Percentiles rank a stretch among this genome's conserved stretches.
These are phyloP conservation scores for Leccinum rimulosum DNA, from an alignment of 768 basidiomycete genomes.

Conservation along the genomic window DNA sequence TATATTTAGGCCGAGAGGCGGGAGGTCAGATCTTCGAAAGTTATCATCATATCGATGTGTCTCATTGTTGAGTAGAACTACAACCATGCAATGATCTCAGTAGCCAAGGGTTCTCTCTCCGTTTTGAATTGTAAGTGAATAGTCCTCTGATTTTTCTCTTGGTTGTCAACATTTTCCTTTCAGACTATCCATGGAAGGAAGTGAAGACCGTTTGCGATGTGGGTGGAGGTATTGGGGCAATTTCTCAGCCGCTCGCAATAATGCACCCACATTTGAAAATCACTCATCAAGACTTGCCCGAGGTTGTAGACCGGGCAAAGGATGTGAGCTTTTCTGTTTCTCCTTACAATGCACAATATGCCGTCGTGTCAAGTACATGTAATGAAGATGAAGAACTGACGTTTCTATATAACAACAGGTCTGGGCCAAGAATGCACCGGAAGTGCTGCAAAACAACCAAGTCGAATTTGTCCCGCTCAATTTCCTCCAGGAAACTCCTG, in stretches of 20 bases:
- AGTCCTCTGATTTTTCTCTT: background rate
- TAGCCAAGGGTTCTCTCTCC: slow-evolving; percentile 19
- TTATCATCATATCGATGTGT: background rate
- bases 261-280: background rate
- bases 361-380: no score
- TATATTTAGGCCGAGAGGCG: slow-evolving; percentile 13
- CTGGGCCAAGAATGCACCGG: background rate
- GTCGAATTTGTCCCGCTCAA: background rate
- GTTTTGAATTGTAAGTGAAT: background rate
- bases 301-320: background rate
- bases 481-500: background rate
- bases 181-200: background rate
- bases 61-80: slow-evolving; percentile 12
- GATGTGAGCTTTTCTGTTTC: background rate
- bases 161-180: background rate
- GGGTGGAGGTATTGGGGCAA: background rate
- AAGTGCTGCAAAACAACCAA: slow-evolving; percentile 14
- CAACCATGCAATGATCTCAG: slow-evolving; percentile 23
- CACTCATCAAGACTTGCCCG: background rate
- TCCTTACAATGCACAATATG: background rate
- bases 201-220: background rate
- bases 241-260: background rate
- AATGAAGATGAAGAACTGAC: background rate
- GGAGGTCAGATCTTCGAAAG: slow-evolving; percentile 8
- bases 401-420: background rate